Conservation (phyloP, 2,329 filamentous ascomycete species). For the Trichoderma sp. region DNA sequence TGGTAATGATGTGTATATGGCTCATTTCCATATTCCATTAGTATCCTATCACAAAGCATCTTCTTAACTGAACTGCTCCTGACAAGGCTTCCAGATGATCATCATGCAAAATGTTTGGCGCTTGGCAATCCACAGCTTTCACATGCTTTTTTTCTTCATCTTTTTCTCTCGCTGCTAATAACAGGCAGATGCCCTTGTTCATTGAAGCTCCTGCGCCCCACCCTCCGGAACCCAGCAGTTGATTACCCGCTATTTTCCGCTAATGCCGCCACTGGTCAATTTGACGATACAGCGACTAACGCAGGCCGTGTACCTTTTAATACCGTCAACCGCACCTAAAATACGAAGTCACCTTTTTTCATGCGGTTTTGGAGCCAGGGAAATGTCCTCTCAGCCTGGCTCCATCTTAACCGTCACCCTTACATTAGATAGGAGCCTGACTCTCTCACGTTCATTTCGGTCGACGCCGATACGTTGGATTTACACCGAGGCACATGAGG, state of each 20-base stretch:
- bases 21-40: not conserved
- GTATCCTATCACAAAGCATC: not conserved
- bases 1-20: not conserved
- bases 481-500: conserved; percentile 13
- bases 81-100: not conserved
- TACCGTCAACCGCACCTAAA: not conserved
- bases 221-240: not conserved
- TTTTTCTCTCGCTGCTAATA: not conserved
- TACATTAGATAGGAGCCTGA: conserved; percentile 1
- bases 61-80: not conserved
- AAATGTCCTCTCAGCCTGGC: not conserved
- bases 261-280: conserved; percentile 5
- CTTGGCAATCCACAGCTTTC: conserved; percentile 14
- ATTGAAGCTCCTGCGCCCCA: conserved; percentile 12
- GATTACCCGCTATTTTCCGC: conserved; percentile 19
- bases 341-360: not conserved
- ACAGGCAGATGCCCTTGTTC: not conserved
- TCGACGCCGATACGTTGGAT: conserved; percentile 7
- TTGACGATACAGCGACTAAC: conserved; percentile 5
- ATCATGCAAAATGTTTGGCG: not conserved
- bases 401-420: conserved; percentile 4
- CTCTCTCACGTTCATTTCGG: conserved; percentile 14
- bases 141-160: conserved; percentile 19
- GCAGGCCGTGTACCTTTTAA: not conserved
- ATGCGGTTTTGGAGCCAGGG: not conserved